Evolutionary conservation across 768 basidiomycete genomes (phyloP).

Genomic region (Auriscalpium vulgare): DNA sequence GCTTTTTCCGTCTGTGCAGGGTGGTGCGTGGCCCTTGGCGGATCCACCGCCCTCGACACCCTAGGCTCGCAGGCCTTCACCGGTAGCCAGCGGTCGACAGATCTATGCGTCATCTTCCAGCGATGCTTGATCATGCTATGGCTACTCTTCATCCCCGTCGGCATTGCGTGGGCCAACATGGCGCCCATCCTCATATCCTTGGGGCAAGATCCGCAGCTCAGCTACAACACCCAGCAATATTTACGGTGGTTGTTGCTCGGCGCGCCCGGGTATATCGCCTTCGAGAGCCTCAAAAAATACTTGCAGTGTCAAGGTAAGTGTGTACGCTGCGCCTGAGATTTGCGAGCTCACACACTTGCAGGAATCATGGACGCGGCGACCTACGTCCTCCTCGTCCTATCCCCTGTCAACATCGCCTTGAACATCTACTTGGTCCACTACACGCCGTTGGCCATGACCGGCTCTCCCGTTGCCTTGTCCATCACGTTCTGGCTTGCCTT

Average conservation of each 20-base stretch:
- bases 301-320: conserved; percentile 64
- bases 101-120: conserved; percentile 65
- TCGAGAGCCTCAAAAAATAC: conserved; percentile 74
- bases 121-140: conserved; percentile 60
- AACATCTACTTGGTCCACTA: conserved; percentile 58
- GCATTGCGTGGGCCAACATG: conserved; percentile 54
- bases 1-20: conserved; percentile 34
- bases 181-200: conserved; percentile 54
- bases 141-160: conserved; percentile 55
- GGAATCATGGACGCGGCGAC: conserved; percentile 75
- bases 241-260: conserved; percentile 56
- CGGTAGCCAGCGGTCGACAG: conserved; percentile 47
- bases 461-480: conserved; percentile 60
- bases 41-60: conserved; percentile 73
- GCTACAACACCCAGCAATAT: conserved; percentile 54
- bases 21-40: conserved; percentile 71
- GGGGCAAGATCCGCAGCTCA: conserved; percentile 52
- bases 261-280: conserved; percentile 67
- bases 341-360: conserved; percentile 18
- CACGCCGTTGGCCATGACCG: conserved; percentile 54
- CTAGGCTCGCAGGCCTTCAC: conserved; percentile 74
- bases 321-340: background rate
- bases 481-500: conserved; percentile 68
- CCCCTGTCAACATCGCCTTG: conserved; percentile 56
- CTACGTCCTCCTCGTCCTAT: conserved; percentile 49